Conservation (phyloP, 192 early-diverging fungal genomes). For the Geranomyces michiganensis region DNA sequence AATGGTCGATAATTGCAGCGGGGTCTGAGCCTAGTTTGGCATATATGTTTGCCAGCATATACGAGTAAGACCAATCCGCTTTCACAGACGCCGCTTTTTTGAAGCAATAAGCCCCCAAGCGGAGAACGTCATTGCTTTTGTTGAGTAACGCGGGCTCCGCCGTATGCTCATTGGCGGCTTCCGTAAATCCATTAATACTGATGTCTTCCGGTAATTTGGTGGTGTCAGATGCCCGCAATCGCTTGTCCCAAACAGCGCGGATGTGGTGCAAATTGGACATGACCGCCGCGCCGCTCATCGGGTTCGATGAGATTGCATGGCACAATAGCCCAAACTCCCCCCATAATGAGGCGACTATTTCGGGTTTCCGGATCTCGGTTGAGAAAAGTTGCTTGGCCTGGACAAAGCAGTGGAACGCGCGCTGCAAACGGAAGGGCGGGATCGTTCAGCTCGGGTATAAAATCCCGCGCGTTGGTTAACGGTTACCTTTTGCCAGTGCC, state of each 20-base stretch:
- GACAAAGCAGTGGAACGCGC: constrained; percentile 67
- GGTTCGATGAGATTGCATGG: constrained; percentile 33
- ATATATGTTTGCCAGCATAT: constrained; percentile 38
- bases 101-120: constrained; percentile 36
- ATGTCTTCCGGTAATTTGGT: not conserved
- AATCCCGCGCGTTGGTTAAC: not conserved
- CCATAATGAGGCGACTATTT: constrained; percentile 25
- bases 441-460: not conserved
- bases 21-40: constrained; percentile 21
- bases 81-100: constrained; percentile 20
- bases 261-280: constrained; percentile 14
- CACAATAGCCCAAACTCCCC: constrained; percentile 44
- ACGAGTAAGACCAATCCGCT: constrained; percentile 41
- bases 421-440: constrained; percentile 32
- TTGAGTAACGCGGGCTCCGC: not conserved
- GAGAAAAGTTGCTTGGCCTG: constrained; percentile 38
- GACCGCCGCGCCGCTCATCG: constrained; percentile 33
- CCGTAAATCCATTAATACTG: not conserved
- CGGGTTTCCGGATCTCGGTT: constrained; percentile 15
- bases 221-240: not conserved
- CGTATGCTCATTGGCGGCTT: not conserved
- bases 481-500: constrained; percentile 59
- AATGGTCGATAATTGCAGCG: constrained; percentile 13
- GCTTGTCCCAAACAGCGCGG: constrained; percentile 1
- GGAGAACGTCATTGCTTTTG: not conserved